Conservation (phyloP, 768 basidiomycete species). For the Trametes cubensis region DNA sequence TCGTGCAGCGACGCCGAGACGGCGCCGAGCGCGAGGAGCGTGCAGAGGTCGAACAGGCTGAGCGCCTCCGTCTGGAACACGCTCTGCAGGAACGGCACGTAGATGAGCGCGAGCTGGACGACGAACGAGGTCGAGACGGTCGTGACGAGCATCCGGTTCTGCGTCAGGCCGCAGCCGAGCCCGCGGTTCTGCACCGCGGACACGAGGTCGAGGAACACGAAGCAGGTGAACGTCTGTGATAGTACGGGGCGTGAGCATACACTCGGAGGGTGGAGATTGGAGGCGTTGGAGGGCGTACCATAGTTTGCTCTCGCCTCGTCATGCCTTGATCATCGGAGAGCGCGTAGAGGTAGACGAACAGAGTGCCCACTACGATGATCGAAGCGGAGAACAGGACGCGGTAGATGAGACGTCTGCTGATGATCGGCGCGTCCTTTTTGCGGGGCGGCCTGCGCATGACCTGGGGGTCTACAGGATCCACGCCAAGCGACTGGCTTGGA, state of each 20-base stretch:
- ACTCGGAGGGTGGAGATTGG: not conserved
- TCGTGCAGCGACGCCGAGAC: constrained; percentile 76
- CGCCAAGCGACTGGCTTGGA: constrained; percentile 93
- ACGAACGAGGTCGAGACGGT: constrained; percentile 88
- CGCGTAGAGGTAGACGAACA: constrained; percentile 85
- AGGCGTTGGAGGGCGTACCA: constrained; percentile 58
- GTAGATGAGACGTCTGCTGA: constrained; percentile 69
- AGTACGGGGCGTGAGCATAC: not conserved
- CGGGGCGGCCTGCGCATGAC: constrained; percentile 94
- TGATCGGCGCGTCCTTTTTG: constrained; percentile 87
- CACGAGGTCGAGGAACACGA: constrained; percentile 95
- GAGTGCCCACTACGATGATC: constrained; percentile 86
- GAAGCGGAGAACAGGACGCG: constrained; percentile 92
- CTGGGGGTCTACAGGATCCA: constrained; percentile 92
- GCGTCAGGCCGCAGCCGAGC: constrained; percentile 77
- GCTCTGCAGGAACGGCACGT: constrained; percentile 87
- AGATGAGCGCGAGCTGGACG: constrained; percentile 83
- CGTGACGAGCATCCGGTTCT: constrained; percentile 87
- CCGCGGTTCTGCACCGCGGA: constrained; percentile 95
- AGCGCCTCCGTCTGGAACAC: constrained; percentile 94
- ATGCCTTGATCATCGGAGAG: constrained; percentile 76
- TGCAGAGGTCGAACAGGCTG: constrained; percentile 62
- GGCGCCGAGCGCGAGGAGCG: constrained; percentile 68
- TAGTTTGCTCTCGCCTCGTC: constrained; percentile 90
- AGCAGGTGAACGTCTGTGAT: constrained; percentile 88